Evolutionary conservation across 176 grass and related monocot species (phyloP), one percentile per base, ranked within the genome.

Genomic region (Aegilops sharonensis): DNA sequence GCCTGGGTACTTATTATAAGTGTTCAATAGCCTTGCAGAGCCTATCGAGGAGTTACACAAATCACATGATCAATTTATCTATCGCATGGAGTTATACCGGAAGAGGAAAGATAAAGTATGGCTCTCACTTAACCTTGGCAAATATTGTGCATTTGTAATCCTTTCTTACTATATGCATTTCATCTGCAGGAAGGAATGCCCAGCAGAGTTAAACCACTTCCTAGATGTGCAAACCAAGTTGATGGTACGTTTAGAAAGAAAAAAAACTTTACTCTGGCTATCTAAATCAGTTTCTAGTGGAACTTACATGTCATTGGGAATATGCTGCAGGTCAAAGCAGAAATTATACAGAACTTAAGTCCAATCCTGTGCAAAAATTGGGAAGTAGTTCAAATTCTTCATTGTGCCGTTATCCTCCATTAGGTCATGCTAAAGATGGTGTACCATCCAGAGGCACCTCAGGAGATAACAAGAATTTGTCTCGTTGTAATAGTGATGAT

Each of bases 11-110:
- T 81, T 37, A 89, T 65, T 84, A 1, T 65, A 82, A 68, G 20
- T 73, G 64, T 68, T 70, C 24, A 77, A 91, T 87, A 98, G 96
- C 71, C 86, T 91, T 89, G 93, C 96, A 86, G 96, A 95, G 79
- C 96, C 96, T 70, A 81, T 88, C 8, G 72, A n/a, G 47, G 96
- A 98, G 84, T 76, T 98, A 67, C 90, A 94, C 24, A 98, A 94
- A 84, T 80, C 91, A 81, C 93, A 92, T 23, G 86, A 88, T 64
- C 86, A 98, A 67, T 98, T 95, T 88, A 57, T 91, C 86, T 76
- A 57, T 64, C 91, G 96, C 8, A 43, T 95, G 65, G 88, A 91
- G 75, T 54, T 92, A 64, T 83, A 89, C 79, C 88, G 89, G 84
- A 94, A 87, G 89, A 95, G 85, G 78, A 94, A 87, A 91, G 64